phyloP scores from a whole-genome alignment of 1,284 basidiomycete genomes.

The Fomitopsis pinicola region DNA sequence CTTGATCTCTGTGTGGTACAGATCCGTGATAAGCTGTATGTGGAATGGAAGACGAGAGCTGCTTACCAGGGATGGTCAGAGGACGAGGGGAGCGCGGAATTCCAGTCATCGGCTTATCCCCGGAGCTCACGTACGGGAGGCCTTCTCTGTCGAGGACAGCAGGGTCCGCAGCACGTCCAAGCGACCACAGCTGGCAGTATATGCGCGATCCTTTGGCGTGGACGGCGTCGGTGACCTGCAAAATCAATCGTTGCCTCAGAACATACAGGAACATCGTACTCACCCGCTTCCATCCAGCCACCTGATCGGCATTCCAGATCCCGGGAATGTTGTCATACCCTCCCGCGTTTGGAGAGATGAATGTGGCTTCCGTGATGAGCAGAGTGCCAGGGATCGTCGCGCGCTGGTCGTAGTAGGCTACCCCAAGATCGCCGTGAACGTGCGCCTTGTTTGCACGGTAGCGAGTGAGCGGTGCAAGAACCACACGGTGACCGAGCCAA shows the following conservation, averaged over 20 bases:
- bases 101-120: constrained; percentile 33
- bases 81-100: constrained; percentile 28
- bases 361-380: constrained; percentile 44
- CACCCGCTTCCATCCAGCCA: constrained; percentile 44
- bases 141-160: constrained; percentile 20
- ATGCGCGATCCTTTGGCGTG: constrained; percentile 35
- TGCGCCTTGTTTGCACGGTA: constrained; percentile 28
- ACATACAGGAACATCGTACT: background rate
- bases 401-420: constrained; percentile 46
- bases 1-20: constrained; percentile 32
- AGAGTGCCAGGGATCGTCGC: constrained; percentile 40
- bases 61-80: constrained; percentile 29
- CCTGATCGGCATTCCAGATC: constrained; percentile 42
- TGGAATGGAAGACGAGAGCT: constrained; percentile 6
- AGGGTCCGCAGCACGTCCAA: constrained; percentile 37
- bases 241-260: background rate
- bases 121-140: constrained; percentile 32
- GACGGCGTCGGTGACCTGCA: constrained; percentile 25
- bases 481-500: constrained; percentile 40
- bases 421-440: constrained; percentile 27
- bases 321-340: constrained; percentile 37
- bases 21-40: background rate
- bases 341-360: constrained; percentile 36
- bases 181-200: constrained; percentile 44
- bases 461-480: constrained; percentile 45